A percentile compares a stretch with the other conserved stretches of the same genome.
These are phyloP conservation scores for Ustilago curta DNA, from an alignment of 1,284 basidiomycete genomes.

Conservation along the genomic window DNA sequence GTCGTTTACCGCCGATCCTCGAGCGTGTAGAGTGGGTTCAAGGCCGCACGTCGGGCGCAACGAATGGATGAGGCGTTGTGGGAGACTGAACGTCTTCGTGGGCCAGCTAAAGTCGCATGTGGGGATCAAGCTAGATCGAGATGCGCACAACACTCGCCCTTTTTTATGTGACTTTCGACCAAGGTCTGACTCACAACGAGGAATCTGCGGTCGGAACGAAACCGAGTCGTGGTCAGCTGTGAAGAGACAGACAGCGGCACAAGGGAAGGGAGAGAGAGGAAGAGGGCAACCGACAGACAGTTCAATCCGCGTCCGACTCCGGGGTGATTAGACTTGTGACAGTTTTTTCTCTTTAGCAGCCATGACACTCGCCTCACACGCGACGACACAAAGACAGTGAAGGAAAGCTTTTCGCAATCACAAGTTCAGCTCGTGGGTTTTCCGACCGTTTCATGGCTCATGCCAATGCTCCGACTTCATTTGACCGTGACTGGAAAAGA, in stretches of 20 bases:
- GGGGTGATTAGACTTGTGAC: conserved; percentile 12
- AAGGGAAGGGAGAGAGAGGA: background rate
- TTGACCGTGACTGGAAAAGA: background rate
- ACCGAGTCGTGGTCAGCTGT: background rate
- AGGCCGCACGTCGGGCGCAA: background rate
- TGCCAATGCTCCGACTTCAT: background rate
- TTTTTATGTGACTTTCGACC: background rate
- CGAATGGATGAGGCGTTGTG: background rate
- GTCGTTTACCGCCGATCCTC: background rate
- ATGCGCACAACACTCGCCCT: background rate
- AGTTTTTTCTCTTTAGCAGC: background rate
- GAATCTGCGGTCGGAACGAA: background rate
- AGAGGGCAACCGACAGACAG: background rate
- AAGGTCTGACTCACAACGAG: background rate
- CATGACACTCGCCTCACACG: conserved; percentile 3
- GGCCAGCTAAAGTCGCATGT: background rate
- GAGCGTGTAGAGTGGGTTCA: background rate
- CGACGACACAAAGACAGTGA: background rate
- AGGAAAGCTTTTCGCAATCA: background rate
- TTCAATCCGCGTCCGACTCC: background rate
- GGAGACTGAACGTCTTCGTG: background rate
- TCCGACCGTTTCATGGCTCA: background rate
- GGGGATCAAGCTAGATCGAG: background rate
- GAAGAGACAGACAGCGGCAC: background rate
- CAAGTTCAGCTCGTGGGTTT: background rate